A percentile compares a stretch with the other conserved stretches of the same genome.
Evolutionary conservation across 352 stramenopile species (phyloP).

Genomic region (Phytophthora foliorum): DNA sequence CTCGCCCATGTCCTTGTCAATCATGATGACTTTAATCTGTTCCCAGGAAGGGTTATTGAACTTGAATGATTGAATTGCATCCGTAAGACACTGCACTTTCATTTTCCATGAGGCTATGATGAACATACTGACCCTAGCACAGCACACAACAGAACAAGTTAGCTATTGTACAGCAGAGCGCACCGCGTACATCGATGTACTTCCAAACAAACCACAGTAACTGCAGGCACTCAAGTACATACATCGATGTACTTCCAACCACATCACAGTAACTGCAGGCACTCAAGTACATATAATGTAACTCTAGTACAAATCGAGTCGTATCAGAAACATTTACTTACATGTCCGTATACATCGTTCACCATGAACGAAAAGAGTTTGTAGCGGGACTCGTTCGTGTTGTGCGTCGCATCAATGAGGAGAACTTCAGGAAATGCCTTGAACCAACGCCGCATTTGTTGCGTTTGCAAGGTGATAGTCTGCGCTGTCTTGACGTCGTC

Average conservation of each 20-base stretch:
- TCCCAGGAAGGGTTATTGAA: not conserved
- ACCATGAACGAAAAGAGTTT: slow-evolving; percentile 31
- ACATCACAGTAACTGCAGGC: not conserved
- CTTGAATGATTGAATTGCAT: not conserved
- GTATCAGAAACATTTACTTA: slow-evolving; percentile 4
- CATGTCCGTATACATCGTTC: slow-evolving; percentile 7
- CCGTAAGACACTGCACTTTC: not conserved
- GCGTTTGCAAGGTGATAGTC: slow-evolving; percentile 13
- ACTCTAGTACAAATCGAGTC: not conserved
- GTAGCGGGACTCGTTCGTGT: slow-evolving; percentile 11
- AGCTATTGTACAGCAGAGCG: too few species aligned
- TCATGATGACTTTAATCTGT: not conserved
- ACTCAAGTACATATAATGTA: not conserved
- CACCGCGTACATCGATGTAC: not conserved
- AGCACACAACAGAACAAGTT: too few species aligned
- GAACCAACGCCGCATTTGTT: slow-evolving; percentile 16
- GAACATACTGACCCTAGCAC: not conserved
- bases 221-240: not conserved
- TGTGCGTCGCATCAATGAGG: slow-evolving; percentile 7
- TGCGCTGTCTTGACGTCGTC: slow-evolving; percentile 4
- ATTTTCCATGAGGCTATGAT: not conserved
- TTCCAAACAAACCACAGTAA: not conserved
- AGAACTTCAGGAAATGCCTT: slow-evolving; percentile 19
- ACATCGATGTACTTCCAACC: not conserved
- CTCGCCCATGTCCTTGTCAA: slow-evolving; percentile 3